These are phyloP conservation scores for Suillus clintonianus DNA, from an alignment of 768 basidiomycete genomes.

Conservation along the genomic window DNA sequence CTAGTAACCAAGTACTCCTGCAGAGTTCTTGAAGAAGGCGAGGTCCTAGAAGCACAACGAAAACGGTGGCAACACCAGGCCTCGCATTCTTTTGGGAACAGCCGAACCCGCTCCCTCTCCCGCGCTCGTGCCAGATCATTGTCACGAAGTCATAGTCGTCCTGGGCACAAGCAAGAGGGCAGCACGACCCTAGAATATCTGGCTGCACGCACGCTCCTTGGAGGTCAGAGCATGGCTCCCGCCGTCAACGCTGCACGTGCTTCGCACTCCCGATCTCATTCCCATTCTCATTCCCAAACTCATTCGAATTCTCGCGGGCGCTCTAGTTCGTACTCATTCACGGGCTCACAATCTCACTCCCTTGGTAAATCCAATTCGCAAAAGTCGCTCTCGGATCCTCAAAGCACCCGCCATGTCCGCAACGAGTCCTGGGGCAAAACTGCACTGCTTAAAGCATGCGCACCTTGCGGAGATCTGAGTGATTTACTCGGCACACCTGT, in stretches of 20 bases:
- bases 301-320: too few relatives aligned
- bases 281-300: too few relatives aligned
- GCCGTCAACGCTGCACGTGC: conserved; percentile 27
- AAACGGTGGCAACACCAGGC: conserved; percentile 69
- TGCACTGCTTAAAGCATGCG: conserved; percentile 38
- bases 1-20: background rate
- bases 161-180: conserved; percentile 22
- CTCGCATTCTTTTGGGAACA: conserved; percentile 63
- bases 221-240: conserved; percentile 61
- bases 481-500: conserved; percentile 26
- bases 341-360: conserved; percentile 42
- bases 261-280: too few relatives aligned
- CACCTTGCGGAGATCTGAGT: conserved; percentile 26
- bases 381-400: conserved; percentile 26
- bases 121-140: conserved; percentile 33
- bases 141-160: conserved; percentile 20
- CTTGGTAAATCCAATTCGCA: conserved; percentile 34
- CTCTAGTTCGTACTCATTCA: too few relatives aligned
- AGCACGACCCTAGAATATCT: conserved; percentile 53
- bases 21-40: conserved; percentile 70
- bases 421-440: conserved; percentile 41
- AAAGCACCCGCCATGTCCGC: conserved; percentile 32
- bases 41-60: conserved; percentile 62
- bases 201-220: conserved; percentile 65
- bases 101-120: conserved; percentile 59